Conservation (phyloP, 108 stramenopile species). For the Nannochloropsis granulata region DNA sequence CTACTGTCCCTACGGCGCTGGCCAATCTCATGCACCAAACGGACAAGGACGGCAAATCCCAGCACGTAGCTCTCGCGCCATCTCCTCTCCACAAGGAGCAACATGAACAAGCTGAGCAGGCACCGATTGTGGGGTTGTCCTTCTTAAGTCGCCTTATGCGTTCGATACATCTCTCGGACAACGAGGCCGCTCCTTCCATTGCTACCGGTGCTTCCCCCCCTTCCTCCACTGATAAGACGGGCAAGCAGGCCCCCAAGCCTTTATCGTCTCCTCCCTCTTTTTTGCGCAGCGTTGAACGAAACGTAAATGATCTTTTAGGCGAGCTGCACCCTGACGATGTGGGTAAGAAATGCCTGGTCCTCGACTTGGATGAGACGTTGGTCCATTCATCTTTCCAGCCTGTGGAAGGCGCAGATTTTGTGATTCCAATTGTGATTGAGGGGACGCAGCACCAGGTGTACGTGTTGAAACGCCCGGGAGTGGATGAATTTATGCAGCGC, state of each 20-base stretch:
- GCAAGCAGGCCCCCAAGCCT: too few species aligned
- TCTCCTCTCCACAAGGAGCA: background rate
- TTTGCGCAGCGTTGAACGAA: too few species aligned
- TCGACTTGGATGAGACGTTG: conserved; percentile 94
- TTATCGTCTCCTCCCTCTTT: too few species aligned
- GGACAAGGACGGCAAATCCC: background rate
- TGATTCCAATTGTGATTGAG: conserved; percentile 89
- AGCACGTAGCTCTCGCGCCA: background rate
- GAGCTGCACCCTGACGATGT: background rate
- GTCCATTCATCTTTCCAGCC: conserved; percentile 91
- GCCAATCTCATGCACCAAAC: background rate
- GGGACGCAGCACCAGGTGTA: conserved; percentile 91
- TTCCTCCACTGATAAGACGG: too few species aligned
- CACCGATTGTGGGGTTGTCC: background rate
- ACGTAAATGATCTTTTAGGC: background rate
- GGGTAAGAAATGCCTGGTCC: conserved; percentile 47
- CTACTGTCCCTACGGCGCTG: background rate
- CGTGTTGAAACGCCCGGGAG: conserved; percentile 88
- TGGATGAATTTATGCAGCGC: conserved; percentile 82
- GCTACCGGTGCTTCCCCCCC: too few species aligned
- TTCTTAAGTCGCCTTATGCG: background rate
- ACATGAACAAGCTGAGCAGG: background rate
- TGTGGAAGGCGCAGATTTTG: conserved; percentile 60
- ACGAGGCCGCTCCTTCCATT: too few species aligned
- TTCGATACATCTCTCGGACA: too few species aligned